Evolutionary conservation across 2,329 filamentous ascomycete species (phyloP), one percentile per base, ranked within the genome.

Genomic region (Stromatinia cepivora): DNA sequence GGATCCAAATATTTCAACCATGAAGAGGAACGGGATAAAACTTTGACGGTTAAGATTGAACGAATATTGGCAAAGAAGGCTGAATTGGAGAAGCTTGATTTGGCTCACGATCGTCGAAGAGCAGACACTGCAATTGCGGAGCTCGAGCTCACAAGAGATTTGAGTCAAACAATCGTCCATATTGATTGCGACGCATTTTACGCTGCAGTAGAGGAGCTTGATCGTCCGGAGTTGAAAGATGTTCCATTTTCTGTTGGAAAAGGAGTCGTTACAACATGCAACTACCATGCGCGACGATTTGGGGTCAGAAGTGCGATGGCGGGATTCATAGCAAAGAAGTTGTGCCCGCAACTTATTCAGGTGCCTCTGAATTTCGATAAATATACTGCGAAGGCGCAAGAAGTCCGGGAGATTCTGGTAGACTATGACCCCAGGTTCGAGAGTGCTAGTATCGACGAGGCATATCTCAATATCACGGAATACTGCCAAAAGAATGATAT

Each of bases 131-230:
- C 92, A 71, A 89, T 98, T 66, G 84, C 88, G 0, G 88, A 94
- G 75, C 85, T 97, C 28, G 95, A 99, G 77, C 78, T 88, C 10
- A 84, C 86, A 1, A 86, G 95, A 59, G 94, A 98, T 77, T 82
- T 99, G 48, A 90, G 89, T 0, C 95, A 98, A 78, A 84, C 88
- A 69, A 87, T 98, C 34, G 90, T 98, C 0, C 95, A 99, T 78
- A 87, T 98, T 61, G 95, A 99, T 79, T 98, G 95, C 80, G 95
- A 99, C 82, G 95, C 95, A 22, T 99, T 99, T 80, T 99, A 95
- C 77, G 95, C 95, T 0, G 93, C 95, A 0, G 95, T 98, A 0
- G 95, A 98, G 79, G 92, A 90, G 74, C 85, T 94, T 4, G 90
- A 92, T 75, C 86, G 90, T 0, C 95, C 94, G 0, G 94, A 97